phyloP scores from a whole-genome alignment of 2,329 filamentous ascomycete species.

The Diaporthe citri region DNA sequence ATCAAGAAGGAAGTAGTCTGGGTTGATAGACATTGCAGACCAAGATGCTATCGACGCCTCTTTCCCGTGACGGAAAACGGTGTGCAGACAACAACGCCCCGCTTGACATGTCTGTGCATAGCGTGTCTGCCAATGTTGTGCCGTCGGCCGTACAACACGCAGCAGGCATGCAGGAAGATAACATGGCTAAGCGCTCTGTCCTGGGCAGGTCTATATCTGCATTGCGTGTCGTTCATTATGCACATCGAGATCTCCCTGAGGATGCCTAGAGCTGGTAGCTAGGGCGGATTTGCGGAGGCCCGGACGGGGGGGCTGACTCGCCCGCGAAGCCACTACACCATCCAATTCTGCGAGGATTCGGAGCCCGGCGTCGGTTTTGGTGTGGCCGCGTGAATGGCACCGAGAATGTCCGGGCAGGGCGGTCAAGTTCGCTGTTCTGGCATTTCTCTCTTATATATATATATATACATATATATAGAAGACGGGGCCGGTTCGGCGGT shows the following conservation, averaged over 20 bases:
- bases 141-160: neutral
- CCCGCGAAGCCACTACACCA: neutral
- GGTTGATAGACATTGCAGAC: neutral
- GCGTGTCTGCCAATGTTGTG: neutral
- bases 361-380: neutral
- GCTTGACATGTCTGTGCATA: neutral
- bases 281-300: neutral
- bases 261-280: neutral
- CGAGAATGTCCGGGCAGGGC: neutral
- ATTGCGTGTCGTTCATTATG: neutral
- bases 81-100: neutral
- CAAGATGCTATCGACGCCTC: no score
- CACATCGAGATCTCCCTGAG: neutral
- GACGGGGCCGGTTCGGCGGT: neutral
- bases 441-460: no score
- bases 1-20: neutral
- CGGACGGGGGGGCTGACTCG: neutral
- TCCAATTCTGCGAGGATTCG: neutral
- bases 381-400: neutral
- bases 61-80: neutral
- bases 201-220: neutral
- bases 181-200: neutral
- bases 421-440: neutral
- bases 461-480: neutral
- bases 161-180: neutral